phyloP scores from a whole-genome alignment of 352 stramenopile species.

The Pseudoperonospora humuli region DNA sequence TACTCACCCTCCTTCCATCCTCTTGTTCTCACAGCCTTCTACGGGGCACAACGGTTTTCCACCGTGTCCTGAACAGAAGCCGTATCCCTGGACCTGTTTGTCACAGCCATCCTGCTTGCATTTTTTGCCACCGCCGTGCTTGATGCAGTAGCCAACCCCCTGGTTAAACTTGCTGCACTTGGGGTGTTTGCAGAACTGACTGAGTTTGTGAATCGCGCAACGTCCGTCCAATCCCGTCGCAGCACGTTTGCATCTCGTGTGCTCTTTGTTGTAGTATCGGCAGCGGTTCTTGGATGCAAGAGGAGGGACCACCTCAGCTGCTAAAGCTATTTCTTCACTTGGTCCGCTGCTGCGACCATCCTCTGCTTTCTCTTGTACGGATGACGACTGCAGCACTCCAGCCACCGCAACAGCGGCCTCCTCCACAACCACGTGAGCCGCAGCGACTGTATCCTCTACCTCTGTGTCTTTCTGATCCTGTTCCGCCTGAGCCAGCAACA shows the following conservation, averaged over 20 bases:
- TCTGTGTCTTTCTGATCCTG: slow-evolving; percentile 31
- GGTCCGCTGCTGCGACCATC: slow-evolving; percentile 4
- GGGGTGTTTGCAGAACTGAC: slow-evolving; percentile 73
- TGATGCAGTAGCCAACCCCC: slow-evolving; percentile 79
- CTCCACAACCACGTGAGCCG: slow-evolving; percentile 13
- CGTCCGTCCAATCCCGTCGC: slow-evolving; percentile 66
- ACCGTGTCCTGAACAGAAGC: slow-evolving; percentile 77
- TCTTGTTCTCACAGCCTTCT: slow-evolving; percentile 73
- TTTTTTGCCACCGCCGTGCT: slow-evolving; percentile 78
- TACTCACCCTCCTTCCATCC: slow-evolving; percentile 69
- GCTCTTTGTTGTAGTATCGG: slow-evolving; percentile 68
- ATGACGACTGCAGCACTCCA: slow-evolving; percentile 20
- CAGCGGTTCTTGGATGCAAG: slow-evolving; percentile 40
- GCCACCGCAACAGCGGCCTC: slow-evolving; percentile 13
- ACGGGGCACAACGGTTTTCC: slow-evolving; percentile 71
- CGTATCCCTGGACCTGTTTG: slow-evolving; percentile 79
- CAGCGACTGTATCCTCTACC: slow-evolving; percentile 11
- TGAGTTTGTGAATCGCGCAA: slow-evolving; percentile 76
- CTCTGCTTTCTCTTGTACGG: slow-evolving; percentile 5
- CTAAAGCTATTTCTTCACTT: slow-evolving; percentile 2
- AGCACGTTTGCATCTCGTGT: slow-evolving; percentile 48
- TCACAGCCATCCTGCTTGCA: slow-evolving; percentile 73
- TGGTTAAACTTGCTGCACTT: slow-evolving; percentile 84
- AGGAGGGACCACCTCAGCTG: slow-evolving; percentile 13
- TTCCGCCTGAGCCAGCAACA: slow-evolving; percentile 62